phyloP scores from a whole-genome alignment of 2,329 filamentous ascomycete genomes.

The Emericellopsis cladophorae region DNA sequence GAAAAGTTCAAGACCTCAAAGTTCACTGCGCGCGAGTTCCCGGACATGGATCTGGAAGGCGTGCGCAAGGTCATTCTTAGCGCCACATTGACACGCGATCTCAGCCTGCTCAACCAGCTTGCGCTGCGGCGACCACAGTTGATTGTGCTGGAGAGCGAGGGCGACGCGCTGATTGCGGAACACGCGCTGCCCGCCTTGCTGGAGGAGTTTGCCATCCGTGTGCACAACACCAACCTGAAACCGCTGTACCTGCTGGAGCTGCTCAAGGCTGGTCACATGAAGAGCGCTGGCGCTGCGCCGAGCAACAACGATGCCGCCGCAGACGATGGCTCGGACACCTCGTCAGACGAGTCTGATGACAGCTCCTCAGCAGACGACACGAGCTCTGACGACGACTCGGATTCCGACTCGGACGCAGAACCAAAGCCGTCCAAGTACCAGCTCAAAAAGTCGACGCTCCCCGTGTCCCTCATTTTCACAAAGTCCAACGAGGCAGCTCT shows the following conservation, averaged over 20 bases:
- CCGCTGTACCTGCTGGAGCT: conserved; percentile 77
- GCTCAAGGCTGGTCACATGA: conserved; percentile 44
- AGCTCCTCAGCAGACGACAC: conserved; percentile 9
- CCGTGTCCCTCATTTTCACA: conserved; percentile 67
- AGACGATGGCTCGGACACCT: conserved; percentile 18
- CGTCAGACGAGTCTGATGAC: conserved; percentile 8
- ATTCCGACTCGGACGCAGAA: conserved; percentile 14
- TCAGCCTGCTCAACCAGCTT: conserved; percentile 65
- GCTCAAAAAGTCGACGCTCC: conserved; percentile 10
- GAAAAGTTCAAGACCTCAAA: conserved; percentile 38
- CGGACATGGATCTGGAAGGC: conserved; percentile 35
- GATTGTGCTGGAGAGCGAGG: conserved; percentile 54
- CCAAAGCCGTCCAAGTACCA: conserved; percentile 4
- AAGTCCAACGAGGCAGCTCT: conserved; percentile 80
- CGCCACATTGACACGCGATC: conserved; percentile 81
- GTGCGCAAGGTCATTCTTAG: conserved; percentile 78
- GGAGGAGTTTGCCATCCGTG: conserved; percentile 52
- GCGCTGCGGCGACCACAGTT: conserved; percentile 62
- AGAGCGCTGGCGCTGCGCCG: conserved; percentile 6
- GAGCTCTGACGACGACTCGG: conserved; percentile 16
- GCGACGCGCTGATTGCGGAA: conserved; percentile 25
- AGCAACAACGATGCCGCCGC: conserved; percentile 3
- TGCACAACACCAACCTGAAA: conserved; percentile 58
- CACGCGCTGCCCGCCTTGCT: conserved; percentile 49
- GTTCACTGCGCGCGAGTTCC: conserved; percentile 39